Percentiles rank a stretch among this genome's conserved stretches.
These are phyloP conservation scores for Penicillium parvum DNA, from an alignment of 495 filamentous ascomycete species.

Conservation along the genomic window DNA sequence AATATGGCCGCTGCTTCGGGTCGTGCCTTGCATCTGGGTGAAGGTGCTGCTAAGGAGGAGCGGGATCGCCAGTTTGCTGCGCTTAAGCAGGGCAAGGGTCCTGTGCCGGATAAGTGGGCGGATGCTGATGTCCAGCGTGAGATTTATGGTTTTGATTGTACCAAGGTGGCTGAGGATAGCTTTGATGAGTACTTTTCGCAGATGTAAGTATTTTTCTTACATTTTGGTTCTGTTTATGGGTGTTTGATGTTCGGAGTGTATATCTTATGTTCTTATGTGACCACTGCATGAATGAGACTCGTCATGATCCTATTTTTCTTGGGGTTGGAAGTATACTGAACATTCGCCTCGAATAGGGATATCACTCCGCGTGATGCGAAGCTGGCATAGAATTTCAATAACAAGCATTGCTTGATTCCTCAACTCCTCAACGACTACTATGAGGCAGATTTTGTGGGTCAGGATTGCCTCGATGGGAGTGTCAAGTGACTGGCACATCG, in stretches of 20 bases:
- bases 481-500: too few species aligned
- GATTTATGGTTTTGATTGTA: constrained; percentile 70
- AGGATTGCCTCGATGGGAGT: too few species aligned
- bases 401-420: neutral
- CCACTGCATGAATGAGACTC: neutral
- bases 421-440: too few species aligned
- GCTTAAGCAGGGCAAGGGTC: constrained; percentile 53
- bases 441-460: too few species aligned
- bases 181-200: constrained; percentile 57
- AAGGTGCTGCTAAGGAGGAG: constrained; percentile 70
- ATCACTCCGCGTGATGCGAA: constrained; percentile 3
- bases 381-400: constrained; percentile 3
- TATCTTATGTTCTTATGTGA: constrained; percentile 10
- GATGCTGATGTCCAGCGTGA: constrained; percentile 71
- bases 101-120: constrained; percentile 75
- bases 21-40: constrained; percentile 65
- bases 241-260: neutral
- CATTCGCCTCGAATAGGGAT: constrained; percentile 1
- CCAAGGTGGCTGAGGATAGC: constrained; percentile 53
- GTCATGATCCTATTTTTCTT: neutral
- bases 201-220: constrained; percentile 23
- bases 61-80: constrained; percentile 66
- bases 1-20: constrained; percentile 65
- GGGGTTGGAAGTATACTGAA: too few species aligned
- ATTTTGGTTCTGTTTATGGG: constrained; percentile 3